Percentiles rank a stretch among this genome's conserved stretches.
Evolutionary conservation across 129 eudicot species (phyloP).

Genomic region (Tagetes erecta): DNA sequence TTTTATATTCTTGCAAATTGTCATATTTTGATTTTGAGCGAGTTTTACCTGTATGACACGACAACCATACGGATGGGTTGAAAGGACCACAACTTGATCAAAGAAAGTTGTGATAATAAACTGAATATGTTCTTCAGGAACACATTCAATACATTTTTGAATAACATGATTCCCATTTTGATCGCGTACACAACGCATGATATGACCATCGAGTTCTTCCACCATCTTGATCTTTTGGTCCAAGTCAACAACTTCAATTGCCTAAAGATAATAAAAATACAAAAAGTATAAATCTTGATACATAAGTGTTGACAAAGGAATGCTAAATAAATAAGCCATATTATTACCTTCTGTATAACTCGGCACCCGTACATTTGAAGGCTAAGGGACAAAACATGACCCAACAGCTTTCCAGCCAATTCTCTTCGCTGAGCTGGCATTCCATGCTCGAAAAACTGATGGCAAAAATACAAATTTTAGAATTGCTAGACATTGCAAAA

Average conservation of each 20-base stretch:
- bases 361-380: conserved; percentile 84
- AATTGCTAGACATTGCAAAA: not conserved
- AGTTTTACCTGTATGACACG: conserved; percentile 78
- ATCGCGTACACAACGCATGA: conserved; percentile 93
- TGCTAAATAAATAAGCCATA: not conserved
- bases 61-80: conserved; percentile 95
- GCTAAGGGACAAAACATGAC: conserved; percentile 67
- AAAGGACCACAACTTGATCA: conserved; percentile 84
- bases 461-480: conserved; percentile 2
- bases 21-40: not conserved
- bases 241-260: conserved; percentile 92
- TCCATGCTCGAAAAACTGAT: conserved; percentile 77
- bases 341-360: conserved; percentile 69
- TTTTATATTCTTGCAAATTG: not conserved
- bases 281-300: not conserved
- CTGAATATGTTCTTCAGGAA: conserved; percentile 82
- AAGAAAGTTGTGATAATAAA: conserved; percentile 72
- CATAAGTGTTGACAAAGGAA: not conserved
- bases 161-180: conserved; percentile 93
- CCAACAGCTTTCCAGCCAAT: conserved; percentile 63
- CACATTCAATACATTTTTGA: conserved; percentile 93
- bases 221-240: conserved; percentile 95
- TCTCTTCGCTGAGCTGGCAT: conserved; percentile 66
- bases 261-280: conserved; percentile 35
- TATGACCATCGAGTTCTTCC: conserved; percentile 78